These are phyloP conservation scores for Paramecium tetraurelia DNA, from an alignment of 73 alveolate species.

Conservation along the genomic window DNA sequence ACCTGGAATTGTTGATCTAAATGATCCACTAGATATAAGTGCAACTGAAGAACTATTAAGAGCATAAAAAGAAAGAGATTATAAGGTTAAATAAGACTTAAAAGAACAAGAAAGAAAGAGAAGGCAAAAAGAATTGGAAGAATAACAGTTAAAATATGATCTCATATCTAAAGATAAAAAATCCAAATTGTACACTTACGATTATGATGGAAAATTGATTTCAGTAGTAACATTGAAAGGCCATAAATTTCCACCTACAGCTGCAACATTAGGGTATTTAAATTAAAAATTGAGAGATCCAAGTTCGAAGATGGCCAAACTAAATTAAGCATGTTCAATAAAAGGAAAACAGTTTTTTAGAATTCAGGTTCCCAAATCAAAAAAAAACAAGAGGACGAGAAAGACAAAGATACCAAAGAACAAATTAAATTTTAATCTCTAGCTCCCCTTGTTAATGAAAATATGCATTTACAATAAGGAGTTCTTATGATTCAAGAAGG, in stretches of 20 bases:
- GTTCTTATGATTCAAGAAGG: neutral
- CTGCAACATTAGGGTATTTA: constrained; percentile 1
- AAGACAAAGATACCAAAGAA: neutral
- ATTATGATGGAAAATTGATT: constrained; percentile 40
- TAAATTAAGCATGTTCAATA: neutral
- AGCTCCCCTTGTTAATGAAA: constrained; percentile 17
- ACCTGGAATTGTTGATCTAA: neutral
- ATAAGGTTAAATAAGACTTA: neutral
- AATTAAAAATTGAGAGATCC: neutral
- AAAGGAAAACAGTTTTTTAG: neutral
- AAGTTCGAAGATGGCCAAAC: constrained; percentile 6
- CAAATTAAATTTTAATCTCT: neutral
- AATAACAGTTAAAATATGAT: constrained; percentile 21
- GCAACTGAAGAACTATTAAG: neutral
- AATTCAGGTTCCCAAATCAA: neutral
- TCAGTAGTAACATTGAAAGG: neutral
- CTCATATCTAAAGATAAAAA: constrained; percentile 33
- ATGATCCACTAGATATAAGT: constrained; percentile 30
- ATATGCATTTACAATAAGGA: constrained; percentile 6
- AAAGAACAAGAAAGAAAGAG: constrained; percentile 34
- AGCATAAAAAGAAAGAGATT: constrained; percentile 5
- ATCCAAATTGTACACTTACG: constrained; percentile 16
- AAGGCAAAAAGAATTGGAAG: constrained; percentile 5
- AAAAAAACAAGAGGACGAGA: neutral
- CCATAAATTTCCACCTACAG: neutral